phyloP scores from a whole-genome alignment of 495 filamentous ascomycete genomes.

The Xylaria castorea region DNA sequence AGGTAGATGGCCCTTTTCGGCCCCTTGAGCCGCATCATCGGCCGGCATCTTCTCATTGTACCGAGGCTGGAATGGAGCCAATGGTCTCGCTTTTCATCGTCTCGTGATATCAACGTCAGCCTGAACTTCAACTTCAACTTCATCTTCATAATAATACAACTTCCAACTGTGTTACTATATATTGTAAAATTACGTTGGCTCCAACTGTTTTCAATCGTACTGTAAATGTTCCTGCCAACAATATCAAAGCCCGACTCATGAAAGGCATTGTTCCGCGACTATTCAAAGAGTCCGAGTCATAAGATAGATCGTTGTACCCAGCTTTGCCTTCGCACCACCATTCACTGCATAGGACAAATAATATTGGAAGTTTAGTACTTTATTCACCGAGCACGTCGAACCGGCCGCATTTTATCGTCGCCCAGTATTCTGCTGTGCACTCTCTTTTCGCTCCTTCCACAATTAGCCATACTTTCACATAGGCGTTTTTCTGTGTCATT shows the following conservation, averaged over 20 bases:
- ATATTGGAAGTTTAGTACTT: background rate
- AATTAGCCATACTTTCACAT: background rate
- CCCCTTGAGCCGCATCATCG: constrained; percentile 17
- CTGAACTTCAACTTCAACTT: constrained; percentile 20
- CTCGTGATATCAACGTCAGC: constrained; percentile 32
- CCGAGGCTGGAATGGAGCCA: constrained; percentile 25
- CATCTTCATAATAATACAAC: constrained; percentile 9
- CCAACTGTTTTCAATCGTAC: background rate
- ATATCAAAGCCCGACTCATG: background rate
- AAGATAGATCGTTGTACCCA: background rate
- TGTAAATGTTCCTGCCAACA: background rate
- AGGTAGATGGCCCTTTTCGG: background rate
- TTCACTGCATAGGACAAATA: background rate
- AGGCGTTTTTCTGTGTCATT: background rate
- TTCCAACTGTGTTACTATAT: background rate
- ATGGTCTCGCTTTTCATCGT: constrained; percentile 12
- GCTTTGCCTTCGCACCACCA: background rate
- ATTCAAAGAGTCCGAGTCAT: background rate
- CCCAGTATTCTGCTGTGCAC: background rate
- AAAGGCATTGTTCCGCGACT: background rate
- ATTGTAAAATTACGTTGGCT: background rate
- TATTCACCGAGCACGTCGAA: background rate
- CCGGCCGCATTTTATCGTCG: background rate
- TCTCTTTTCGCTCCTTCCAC: background rate
- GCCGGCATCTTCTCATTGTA: constrained; percentile 10